These are phyloP conservation scores for Gyromitra esculenta DNA, from an alignment of 2,329 filamentous ascomycete genomes.

Conservation along the genomic window DNA sequence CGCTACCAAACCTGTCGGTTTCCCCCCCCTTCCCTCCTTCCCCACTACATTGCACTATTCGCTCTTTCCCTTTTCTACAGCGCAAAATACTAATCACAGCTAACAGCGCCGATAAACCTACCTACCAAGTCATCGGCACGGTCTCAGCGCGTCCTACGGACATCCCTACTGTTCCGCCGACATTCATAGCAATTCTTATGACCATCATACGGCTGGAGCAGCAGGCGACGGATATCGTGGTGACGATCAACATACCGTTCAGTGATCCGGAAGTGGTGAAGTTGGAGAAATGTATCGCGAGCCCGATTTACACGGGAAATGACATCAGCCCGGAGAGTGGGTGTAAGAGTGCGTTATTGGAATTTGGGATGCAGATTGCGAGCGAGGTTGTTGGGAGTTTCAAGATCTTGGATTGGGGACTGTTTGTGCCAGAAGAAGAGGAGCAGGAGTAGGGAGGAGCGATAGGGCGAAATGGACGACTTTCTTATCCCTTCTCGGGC, in stretches of 20 bases:
- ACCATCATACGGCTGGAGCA: slow-evolving; percentile 54
- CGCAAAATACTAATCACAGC: not conserved
- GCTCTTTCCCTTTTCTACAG: not conserved
- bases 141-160: slow-evolving; percentile 39
- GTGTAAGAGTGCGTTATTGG: slow-evolving; percentile 52
- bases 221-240: slow-evolving; percentile 56
- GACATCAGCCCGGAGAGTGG: slow-evolving; percentile 37
- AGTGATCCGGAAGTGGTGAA: slow-evolving; percentile 40
- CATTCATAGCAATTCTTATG: slow-evolving; percentile 53
- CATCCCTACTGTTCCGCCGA: slow-evolving; percentile 29
- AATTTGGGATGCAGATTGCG: slow-evolving; percentile 43
- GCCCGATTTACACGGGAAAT: slow-evolving; percentile 47
- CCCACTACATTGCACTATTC: no score
- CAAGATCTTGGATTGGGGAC: slow-evolving; percentile 53
- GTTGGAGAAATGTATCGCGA: slow-evolving; percentile 54
- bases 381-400: slow-evolving; percentile 50
- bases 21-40: not conserved
- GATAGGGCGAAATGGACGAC: no score
- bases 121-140: slow-evolving; percentile 48
- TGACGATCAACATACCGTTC: slow-evolving; percentile 57
- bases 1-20: slow-evolving; percentile 36
- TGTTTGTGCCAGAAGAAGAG: slow-evolving; percentile 49
- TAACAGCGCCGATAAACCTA: slow-evolving; percentile 30
- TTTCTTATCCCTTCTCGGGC: not conserved
- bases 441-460: not conserved